phyloP scores from a whole-genome alignment of 345 rosid species.

The Excoecaria cochinchinensis region DNA sequence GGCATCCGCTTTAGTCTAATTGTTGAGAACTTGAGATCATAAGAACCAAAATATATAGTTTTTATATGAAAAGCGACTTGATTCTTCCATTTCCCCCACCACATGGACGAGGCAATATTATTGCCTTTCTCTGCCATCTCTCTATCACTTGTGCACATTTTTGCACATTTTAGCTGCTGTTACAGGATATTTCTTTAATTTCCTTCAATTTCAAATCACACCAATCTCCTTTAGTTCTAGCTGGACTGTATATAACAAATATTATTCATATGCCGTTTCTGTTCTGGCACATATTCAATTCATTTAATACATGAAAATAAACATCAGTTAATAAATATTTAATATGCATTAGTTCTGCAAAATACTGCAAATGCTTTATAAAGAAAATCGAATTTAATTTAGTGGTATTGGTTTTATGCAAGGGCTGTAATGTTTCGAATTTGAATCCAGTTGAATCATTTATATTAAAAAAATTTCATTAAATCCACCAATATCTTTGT shows the following conservation, averaged over 20 bases:
- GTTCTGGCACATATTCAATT: too few relatives aligned
- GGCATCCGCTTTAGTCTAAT: slow-evolving; percentile 23
- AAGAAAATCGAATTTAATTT: too few relatives aligned
- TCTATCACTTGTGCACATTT: slow-evolving; percentile 23
- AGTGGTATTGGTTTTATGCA: too few relatives aligned
- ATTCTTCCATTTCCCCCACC: slow-evolving; percentile 39
- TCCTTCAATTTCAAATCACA: background rate
- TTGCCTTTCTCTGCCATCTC: slow-evolving; percentile 37
- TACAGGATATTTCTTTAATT: background rate
- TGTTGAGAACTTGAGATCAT: slow-evolving; percentile 12
- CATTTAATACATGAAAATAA: too few relatives aligned
- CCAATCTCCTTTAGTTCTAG: background rate
- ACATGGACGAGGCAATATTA: slow-evolving; percentile 30
- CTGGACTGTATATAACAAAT: background rate
- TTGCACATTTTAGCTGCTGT: background rate
- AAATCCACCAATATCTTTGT: background rate
- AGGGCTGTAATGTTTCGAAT: too few relatives aligned
- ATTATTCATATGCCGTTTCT: background rate
- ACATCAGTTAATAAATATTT: too few relatives aligned
- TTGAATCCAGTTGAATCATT: too few relatives aligned
- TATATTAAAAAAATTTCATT: too few relatives aligned
- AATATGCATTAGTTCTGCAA: too few relatives aligned
- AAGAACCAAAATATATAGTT: background rate
- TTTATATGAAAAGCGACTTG: slow-evolving; percentile 37
- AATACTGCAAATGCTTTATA: too few relatives aligned